Percentiles rank a stretch among this genome's conserved stretches.
These are phyloP conservation scores for Fusarium armeniacum DNA, from an alignment of 2,329 filamentous ascomycete genomes.

Conservation along the genomic window DNA sequence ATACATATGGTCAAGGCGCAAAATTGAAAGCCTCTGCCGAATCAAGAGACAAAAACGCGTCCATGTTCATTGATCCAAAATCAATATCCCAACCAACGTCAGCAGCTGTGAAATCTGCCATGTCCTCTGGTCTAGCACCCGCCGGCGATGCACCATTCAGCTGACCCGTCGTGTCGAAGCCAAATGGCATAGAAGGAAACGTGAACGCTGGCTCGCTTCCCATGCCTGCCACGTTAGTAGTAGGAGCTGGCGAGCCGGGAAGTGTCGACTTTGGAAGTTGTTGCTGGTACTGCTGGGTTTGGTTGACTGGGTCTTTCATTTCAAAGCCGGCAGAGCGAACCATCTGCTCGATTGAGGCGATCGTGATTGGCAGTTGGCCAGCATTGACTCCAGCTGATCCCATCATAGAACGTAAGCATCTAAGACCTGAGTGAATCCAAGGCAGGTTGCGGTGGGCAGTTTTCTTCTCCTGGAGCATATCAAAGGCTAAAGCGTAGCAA, in stretches of 20 bases:
- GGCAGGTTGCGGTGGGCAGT: slow-evolving; percentile 57
- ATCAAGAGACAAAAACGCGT: slow-evolving; percentile 53
- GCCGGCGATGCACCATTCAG: slow-evolving; percentile 42
- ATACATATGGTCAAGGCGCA: slow-evolving; percentile 27
- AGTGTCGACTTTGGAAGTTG: slow-evolving; percentile 31
- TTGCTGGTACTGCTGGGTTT: slow-evolving; percentile 35
- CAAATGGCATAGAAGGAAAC: slow-evolving; percentile 51
- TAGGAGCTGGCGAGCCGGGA: slow-evolving; percentile 37
- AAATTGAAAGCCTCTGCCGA: slow-evolving; percentile 49
- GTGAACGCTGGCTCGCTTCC: slow-evolving; percentile 46
- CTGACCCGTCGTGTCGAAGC: slow-evolving; percentile 45
- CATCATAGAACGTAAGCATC: slow-evolving; percentile 56
- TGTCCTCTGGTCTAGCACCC: slow-evolving; percentile 43
- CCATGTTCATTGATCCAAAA: slow-evolving; percentile 54
- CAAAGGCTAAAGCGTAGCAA: slow-evolving; percentile 58
- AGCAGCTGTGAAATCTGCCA: slow-evolving; percentile 49
- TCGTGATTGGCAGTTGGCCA: slow-evolving; percentile 45
- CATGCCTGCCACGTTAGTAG: slow-evolving; percentile 20
- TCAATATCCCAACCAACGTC: slow-evolving; percentile 52
- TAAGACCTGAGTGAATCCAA: slow-evolving; percentile 58
- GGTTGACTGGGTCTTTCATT: slow-evolving; percentile 40
- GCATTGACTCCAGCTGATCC: slow-evolving; percentile 36
- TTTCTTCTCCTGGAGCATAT: slow-evolving; percentile 58
- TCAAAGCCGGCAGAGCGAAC: slow-evolving; percentile 50
- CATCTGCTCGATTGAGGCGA: slow-evolving; percentile 51